Conservation (phyloP, 2,329 filamentous ascomycete genomes). For the Ceratocystis cubensis region DNA sequence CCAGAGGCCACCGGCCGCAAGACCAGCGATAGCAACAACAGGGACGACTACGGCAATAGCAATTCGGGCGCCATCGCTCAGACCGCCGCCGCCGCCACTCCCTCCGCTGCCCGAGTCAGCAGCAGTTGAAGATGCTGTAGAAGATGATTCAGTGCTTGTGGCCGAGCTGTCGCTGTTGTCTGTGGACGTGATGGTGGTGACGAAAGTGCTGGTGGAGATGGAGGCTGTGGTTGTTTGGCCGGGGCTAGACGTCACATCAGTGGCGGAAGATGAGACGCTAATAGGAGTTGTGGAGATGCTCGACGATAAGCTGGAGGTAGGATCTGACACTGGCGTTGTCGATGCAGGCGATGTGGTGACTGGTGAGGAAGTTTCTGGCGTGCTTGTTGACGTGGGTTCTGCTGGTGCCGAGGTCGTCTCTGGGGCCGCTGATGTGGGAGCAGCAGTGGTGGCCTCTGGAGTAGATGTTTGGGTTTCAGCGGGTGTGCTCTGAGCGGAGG, state of each 20-base stretch:
- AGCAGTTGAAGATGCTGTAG: slow-evolving; percentile 26
- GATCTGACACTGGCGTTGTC: neutral
- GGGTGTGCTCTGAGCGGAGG: slow-evolving; percentile 13
- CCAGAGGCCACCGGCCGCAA: slow-evolving; percentile 65
- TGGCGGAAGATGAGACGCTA: slow-evolving; percentile 18
- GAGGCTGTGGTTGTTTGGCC: slow-evolving; percentile 20
- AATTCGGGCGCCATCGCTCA: slow-evolving; percentile 57
- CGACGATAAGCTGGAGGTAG: neutral
- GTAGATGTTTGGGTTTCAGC: slow-evolving; percentile 22
- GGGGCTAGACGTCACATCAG: slow-evolving; percentile 18
- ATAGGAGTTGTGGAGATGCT: slow-evolving; percentile 22
- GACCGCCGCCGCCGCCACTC: slow-evolving; percentile 30
- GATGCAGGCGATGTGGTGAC: slow-evolving; percentile 17
- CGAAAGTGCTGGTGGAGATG: slow-evolving; percentile 22
- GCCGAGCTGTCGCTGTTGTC: slow-evolving; percentile 7
- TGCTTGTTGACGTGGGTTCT: slow-evolving; percentile 18
- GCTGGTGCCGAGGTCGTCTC: slow-evolving; percentile 12
- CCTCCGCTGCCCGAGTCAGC: slow-evolving; percentile 25
- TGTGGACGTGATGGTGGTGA: slow-evolving; percentile 24
- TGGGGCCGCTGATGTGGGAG: slow-evolving; percentile 21
- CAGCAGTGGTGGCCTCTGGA: neutral
- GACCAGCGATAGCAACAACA: slow-evolving; percentile 71
- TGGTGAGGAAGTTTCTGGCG: slow-evolving; percentile 11
- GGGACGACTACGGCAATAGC: slow-evolving; percentile 90
- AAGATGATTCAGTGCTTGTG: slow-evolving; percentile 21